These are phyloP conservation scores for Teratosphaeria destructans DNA, from an alignment of 2,329 filamentous ascomycete species.

Conservation along the genomic window DNA sequence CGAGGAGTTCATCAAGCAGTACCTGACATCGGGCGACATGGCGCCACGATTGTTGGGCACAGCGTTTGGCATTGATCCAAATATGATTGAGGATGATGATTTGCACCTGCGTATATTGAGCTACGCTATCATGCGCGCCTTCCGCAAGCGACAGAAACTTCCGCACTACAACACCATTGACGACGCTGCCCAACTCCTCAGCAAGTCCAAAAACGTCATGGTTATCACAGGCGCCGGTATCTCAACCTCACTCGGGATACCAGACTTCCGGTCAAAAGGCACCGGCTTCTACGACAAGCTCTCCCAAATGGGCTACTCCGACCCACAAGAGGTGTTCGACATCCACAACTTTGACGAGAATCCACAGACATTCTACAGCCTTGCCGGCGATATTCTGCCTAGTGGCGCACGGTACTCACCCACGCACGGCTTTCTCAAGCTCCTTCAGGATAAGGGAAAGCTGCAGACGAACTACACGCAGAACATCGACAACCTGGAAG, in stretches of 20 bases:
- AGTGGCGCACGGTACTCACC: slow-evolving; percentile 65
- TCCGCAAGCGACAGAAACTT: slow-evolving; percentile 72
- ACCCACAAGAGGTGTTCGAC: slow-evolving; percentile 94
- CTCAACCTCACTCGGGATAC: slow-evolving; percentile 90
- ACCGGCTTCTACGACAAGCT: slow-evolving; percentile 85
- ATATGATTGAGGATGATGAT: slow-evolving; percentile 54
- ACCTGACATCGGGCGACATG: slow-evolving; percentile 50
- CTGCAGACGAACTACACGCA: slow-evolving; percentile 96
- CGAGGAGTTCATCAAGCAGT: slow-evolving; percentile 62
- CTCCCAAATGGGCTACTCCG: slow-evolving; percentile 62
- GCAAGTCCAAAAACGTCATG: slow-evolving; percentile 70
- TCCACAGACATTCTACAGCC: slow-evolving; percentile 79
- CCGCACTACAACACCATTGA: slow-evolving; percentile 72
- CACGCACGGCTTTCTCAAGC: slow-evolving; percentile 84
- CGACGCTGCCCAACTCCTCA: slow-evolving; percentile 71
- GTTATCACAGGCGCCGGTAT: slow-evolving; percentile 94
- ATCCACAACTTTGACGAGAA: slow-evolving; percentile 78
- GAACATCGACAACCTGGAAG: slow-evolving; percentile 83
- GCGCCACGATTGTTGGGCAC: slow-evolving; percentile 75
- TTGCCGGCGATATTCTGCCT: slow-evolving; percentile 84
- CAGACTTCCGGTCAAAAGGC: slow-evolving; percentile 89
- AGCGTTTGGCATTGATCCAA: slow-evolving; percentile 70
- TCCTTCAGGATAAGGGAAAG: slow-evolving; percentile 79
- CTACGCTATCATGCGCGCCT: slow-evolving; percentile 67
- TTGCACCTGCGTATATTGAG: slow-evolving; percentile 63